These are phyloP conservation scores for Solanum clarkiae DNA, from an alignment of 257 asterid genomes.

Conservation along the genomic window DNA sequence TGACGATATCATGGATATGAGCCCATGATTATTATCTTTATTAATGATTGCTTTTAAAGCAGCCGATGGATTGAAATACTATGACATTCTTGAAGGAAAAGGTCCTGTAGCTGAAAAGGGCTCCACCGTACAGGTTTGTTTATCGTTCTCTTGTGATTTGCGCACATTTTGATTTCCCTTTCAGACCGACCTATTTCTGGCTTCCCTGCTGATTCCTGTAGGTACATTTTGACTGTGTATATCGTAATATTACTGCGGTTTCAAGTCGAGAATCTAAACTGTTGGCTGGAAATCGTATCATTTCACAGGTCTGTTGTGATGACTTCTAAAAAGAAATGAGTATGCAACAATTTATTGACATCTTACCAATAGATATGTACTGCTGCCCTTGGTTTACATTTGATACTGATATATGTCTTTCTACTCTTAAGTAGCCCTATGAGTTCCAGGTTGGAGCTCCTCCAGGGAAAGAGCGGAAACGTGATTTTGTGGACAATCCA, in stretches of 20 bases:
- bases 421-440: slow-evolving; percentile 60
- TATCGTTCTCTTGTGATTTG: neutral
- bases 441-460: slow-evolving; percentile 84
- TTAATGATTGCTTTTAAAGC: slow-evolving; percentile 20
- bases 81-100: slow-evolving; percentile 70
- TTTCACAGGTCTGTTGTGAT: slow-evolving; percentile 58
- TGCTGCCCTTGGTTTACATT: neutral
- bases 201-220: slow-evolving; percentile 4
- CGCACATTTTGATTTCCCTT: neutral
- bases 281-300: slow-evolving; percentile 85
- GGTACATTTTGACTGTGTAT: slow-evolving; percentile 95
- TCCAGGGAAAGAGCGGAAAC: slow-evolving; percentile 91
- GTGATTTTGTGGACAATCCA: slow-evolving; percentile 85
- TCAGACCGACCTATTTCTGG: slow-evolving; percentile 3
- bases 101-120: slow-evolving; percentile 83
- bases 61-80: slow-evolving; percentile 88
- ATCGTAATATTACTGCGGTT: slow-evolving; percentile 83
- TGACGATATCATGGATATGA: neutral
- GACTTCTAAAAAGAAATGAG: neutral
- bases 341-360: neutral
- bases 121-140: slow-evolving; percentile 57
- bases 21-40: neutral
- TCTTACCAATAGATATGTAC: neutral
- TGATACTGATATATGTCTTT: slow-evolving; percentile 16
- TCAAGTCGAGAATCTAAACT: slow-evolving; percentile 93